Percentiles rank a stretch among this genome's conserved stretches.
Conservation (phyloP, 805 yeast species). For the Wickerhamiella sergipiensis region DNA sequence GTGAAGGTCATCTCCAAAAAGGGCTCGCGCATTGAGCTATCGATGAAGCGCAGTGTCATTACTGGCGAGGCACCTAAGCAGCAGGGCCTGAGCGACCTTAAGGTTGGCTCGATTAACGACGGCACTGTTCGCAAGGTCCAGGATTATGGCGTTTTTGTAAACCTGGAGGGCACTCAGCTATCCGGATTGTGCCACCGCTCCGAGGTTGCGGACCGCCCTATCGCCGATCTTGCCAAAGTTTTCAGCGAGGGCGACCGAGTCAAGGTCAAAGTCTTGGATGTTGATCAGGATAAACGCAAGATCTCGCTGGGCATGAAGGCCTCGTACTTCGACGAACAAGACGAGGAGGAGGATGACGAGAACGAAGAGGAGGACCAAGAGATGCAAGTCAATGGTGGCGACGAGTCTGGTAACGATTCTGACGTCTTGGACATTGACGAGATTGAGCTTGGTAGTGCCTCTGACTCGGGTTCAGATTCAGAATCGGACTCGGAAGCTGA, state of each 20-base stretch:
- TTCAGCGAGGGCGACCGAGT: conserved; percentile 87
- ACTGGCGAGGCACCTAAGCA: conserved; percentile 44
- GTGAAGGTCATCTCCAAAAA: conserved; percentile 60
- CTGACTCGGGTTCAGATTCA: conserved; percentile 19
- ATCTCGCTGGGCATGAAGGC: conserved; percentile 90
- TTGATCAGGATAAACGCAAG: conserved; percentile 54
- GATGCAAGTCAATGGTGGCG: conserved; percentile 12
- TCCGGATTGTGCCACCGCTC: conserved; percentile 82
- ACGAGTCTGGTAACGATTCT: conserved; percentile 19
- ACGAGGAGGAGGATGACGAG: conserved; percentile 20
- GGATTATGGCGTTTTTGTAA: conserved; percentile 85
- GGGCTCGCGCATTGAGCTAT: conserved; percentile 46
- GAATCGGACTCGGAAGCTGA: conserved; percentile 50
- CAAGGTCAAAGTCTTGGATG: conserved; percentile 60
- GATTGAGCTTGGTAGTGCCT: conserved; percentile 12
- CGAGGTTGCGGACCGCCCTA: conserved; percentile 54
- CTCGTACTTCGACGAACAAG: conserved; percentile 51
- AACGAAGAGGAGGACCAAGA: conserved; percentile 16
- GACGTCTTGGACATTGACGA: conserved; percentile 20
- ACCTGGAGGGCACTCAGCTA: conserved; percentile 60
- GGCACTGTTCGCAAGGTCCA: conserved; percentile 68
- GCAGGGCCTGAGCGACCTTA: conserved; percentile 39
- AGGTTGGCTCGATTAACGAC: conserved; percentile 56
- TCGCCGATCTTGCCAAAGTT: conserved; percentile 44
- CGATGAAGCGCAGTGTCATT: conserved; percentile 69